phyloP scores from a whole-genome alignment of 768 basidiomycete genomes.

The Calocera viscosa region DNA sequence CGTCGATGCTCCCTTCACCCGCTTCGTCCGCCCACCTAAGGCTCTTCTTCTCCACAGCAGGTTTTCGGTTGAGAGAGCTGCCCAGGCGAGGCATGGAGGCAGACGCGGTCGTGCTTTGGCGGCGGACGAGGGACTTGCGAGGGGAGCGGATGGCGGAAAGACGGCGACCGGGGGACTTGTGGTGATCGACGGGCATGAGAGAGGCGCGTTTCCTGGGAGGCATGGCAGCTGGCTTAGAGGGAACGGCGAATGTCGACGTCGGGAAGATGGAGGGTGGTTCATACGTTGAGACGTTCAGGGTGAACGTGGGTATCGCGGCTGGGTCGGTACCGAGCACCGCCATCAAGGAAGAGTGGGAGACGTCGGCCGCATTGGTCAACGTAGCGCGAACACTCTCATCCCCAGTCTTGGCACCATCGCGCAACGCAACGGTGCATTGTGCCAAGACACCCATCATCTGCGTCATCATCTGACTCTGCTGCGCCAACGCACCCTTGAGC shows the following conservation, averaged over 20 bases:
- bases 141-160: conserved; percentile 34
- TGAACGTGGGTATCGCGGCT: not conserved
- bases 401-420: conserved; percentile 41
- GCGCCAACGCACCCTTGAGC: conserved; percentile 46
- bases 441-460: conserved; percentile 70
- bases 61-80: not conserved
- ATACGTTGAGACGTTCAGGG: not conserved
- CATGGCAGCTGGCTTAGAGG: not conserved
- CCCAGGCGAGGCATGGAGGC: conserved; percentile 2
- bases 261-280: not conserved
- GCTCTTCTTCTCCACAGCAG: conserved; percentile 40
- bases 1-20: conserved; percentile 69
- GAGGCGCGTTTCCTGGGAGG: conserved; percentile 7
- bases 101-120: conserved; percentile 36
- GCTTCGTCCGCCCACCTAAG: conserved; percentile 83
- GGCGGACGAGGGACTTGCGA: conserved; percentile 45
- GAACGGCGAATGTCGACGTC: not conserved
- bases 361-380: conserved; percentile 2
- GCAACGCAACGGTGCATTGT: conserved; percentile 59
- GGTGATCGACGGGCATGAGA: conserved; percentile 1
- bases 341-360: conserved; percentile 23
- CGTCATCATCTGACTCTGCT: conserved; percentile 56
- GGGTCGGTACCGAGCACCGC: conserved; percentile 25
- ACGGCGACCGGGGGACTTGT: not conserved
- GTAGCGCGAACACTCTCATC: conserved; percentile 24